Evolutionary conservation across 2,329 filamentous ascomycete genomes (phyloP), one percentile per base, ranked within the genome.

Genomic region (Venturia asperata): DNA sequence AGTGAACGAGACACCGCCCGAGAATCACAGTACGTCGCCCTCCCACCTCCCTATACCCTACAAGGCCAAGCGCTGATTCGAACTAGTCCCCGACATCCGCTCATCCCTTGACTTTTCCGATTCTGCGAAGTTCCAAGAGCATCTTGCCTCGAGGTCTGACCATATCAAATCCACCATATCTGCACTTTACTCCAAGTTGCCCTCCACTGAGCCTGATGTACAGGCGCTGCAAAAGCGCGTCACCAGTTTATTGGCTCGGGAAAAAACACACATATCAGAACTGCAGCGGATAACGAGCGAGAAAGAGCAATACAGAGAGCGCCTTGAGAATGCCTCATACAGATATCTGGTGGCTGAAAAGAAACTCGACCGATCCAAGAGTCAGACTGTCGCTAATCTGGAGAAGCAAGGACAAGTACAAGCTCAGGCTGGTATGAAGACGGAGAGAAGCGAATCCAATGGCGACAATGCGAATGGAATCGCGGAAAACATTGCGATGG

Each of bases 261-360:
- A 97, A 74, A 99, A 97, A 74, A 86, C 88, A 64, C 87, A 90
- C 70, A 80, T 90, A 13, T 82, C 88, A 45, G 89, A 92, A 73
- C 77, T 95, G 62, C 91, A 95, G 69, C 85, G 87, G 64, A 79
- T 92, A 15, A 82, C 86, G 61, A 81, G 84, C 7, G 92, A 97
- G 71, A 95, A 94, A 71, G 89, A 95, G 64, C 87, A 90, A 70
- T 81, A 96, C 3, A 91, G 91, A 60, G 90, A 94, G 71, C 89
- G 93, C 68, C 81, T 97, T 24, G 93, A 97, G 73, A 88, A 86
- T 42, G 94, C 93, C 19, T 96, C 92, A 5, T 81, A 96, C 66
- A 86, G 94, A 69, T 97, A 96, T 72, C 91, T 97, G 80, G 90
- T 95, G 70, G 94, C 94, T 0, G 94, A 99, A 75, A 95, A 96